Conservation (phyloP, 2,329 filamentous ascomycete species). For the Cytospora piceae region DNA sequence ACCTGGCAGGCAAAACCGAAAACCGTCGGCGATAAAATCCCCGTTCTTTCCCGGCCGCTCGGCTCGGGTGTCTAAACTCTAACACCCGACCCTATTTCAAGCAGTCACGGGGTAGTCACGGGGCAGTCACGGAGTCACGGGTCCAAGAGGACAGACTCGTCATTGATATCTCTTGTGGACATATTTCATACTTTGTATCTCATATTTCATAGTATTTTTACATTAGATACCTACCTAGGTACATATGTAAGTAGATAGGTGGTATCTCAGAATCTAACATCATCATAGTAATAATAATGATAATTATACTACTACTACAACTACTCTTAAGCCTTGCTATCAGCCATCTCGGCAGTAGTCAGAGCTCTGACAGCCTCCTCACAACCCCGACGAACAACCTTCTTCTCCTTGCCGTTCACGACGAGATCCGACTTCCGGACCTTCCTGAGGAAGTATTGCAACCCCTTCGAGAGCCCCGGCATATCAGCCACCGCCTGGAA, state of each 20-base stretch:
- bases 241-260: not conserved
- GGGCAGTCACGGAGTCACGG: not conserved
- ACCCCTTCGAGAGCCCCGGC: slow-evolving; percentile 70
- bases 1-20: not conserved
- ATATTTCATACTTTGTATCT: too few relatives aligned
- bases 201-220: too few relatives aligned
- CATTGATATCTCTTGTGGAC: not conserved
- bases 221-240: too few relatives aligned
- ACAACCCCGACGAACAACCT: slow-evolving; percentile 54
- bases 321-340: not conserved
- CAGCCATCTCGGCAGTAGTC: slow-evolving; percentile 34
- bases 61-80: not conserved
- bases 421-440: slow-evolving; percentile 67
- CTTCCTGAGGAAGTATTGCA: slow-evolving; percentile 81
- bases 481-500: slow-evolving; percentile 68
- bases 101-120: not conserved
- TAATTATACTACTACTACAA: too few relatives aligned
- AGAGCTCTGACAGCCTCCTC: slow-evolving; percentile 47
- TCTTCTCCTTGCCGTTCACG: slow-evolving; percentile 52
- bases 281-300: too few relatives aligned
- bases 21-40: not conserved
- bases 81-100: not conserved
- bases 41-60: slow-evolving; percentile 24
- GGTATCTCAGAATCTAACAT: not conserved
- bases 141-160: not conserved